Conservation (phyloP, 1,284 basidiomycete genomes). For the Heterobasidion irregulare region DNA sequence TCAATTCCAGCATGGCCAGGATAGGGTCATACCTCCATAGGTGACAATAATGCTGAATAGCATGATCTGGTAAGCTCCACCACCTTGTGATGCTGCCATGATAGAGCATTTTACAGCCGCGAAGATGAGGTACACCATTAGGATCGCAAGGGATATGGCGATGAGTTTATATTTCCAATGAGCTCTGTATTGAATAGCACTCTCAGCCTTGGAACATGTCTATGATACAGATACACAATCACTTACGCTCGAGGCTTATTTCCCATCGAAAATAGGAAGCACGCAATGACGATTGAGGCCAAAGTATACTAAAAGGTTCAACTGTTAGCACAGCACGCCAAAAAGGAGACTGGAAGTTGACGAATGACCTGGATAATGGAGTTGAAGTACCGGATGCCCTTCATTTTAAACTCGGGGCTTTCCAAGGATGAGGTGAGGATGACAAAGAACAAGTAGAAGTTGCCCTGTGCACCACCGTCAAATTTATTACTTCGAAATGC, state of each 20-base stretch:
- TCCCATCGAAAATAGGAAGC: conserved; percentile 92
- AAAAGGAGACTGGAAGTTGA: not conserved
- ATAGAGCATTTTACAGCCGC: conserved; percentile 72
- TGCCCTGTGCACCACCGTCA: conserved; percentile 42
- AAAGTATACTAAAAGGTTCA: conserved; percentile 87
- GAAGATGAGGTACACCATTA: conserved; percentile 79
- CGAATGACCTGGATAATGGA: conserved; percentile 76
- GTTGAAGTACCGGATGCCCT: conserved; percentile 68
- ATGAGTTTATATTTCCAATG: conserved; percentile 83
- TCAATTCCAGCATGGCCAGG: not conserved
- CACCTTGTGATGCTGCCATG: conserved; percentile 56
- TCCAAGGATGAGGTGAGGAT: conserved; percentile 72
- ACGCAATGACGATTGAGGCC: conserved; percentile 53
- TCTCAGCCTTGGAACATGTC: not conserved
- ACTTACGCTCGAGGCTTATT: conserved; percentile 71
- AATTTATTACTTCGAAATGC: not conserved
- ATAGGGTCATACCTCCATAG: conserved; percentile 58
- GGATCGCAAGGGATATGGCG: conserved; percentile 66
- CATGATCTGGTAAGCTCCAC: conserved; percentile 65
- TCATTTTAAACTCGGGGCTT: conserved; percentile 38
- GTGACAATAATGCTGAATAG: conserved; percentile 81
- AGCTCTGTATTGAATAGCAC: conserved; percentile 36
- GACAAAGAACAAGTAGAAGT: conserved; percentile 84
- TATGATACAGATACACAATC: not conserved
- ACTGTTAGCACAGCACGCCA: conserved; percentile 22